Conservation (phyloP, 2,329 filamentous ascomycete genomes). For the Xylaria sp. region DNA sequence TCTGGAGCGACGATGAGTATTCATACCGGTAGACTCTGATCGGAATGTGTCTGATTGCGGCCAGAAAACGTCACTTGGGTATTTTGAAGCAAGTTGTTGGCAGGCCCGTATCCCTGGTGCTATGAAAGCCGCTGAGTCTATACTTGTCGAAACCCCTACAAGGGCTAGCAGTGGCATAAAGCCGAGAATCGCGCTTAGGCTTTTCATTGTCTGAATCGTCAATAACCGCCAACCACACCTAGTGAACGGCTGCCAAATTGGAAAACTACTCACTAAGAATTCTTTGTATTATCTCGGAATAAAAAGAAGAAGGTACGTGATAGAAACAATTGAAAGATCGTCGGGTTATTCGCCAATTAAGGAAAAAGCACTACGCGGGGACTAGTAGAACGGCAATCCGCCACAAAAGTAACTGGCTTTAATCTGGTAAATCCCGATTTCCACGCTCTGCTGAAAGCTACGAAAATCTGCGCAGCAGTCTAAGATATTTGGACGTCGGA, state of each 20-base stretch:
- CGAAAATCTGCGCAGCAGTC: background rate
- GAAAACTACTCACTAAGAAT: background rate
- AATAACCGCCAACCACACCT: background rate
- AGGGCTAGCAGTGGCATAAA: background rate
- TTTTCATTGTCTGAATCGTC: conserved; percentile 11
- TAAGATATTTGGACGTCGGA: background rate
- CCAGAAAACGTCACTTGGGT: conserved; percentile 9
- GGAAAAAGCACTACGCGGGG: background rate
- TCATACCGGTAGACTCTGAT: conserved; percentile 14
- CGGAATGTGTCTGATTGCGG: conserved; percentile 7
- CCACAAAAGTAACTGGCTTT: background rate
- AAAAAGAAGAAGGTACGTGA: background rate
- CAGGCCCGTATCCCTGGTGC: conserved; percentile 1
- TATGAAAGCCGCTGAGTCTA: background rate
- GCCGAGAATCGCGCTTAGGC: background rate
- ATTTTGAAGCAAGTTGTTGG: conserved; percentile 4
- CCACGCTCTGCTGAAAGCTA: too few relatives aligned
- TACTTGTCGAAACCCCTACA: background rate
- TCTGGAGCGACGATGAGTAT: background rate
- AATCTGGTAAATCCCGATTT: conserved; percentile 4
- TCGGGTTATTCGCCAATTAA: background rate
- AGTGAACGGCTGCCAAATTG: background rate
- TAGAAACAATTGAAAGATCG: background rate
- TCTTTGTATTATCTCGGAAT: background rate
- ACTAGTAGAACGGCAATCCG: background rate